Evolutionary conservation across 352 stramenopile species (phyloP), one percentile per base, ranked within the genome.

Genomic region (Peronospora belbahrii): DNA sequence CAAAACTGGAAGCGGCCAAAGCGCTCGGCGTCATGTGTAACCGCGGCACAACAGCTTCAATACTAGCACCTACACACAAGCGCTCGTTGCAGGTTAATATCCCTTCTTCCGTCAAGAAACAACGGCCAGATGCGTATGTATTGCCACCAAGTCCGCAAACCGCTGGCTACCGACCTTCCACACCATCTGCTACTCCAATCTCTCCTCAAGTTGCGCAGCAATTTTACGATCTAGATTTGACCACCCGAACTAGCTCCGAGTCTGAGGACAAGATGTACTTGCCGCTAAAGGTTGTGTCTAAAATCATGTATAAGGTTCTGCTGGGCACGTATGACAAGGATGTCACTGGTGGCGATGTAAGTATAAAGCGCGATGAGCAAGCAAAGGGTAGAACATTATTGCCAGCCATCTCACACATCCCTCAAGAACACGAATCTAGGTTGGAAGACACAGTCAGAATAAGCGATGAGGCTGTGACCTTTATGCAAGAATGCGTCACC

Each of bases 401-500:
- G 38, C 30, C 36, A 54, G 47, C 45, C 15, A 27, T 38, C 6
- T 49, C 43, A 9, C 43, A 42, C 18, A 53, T 25, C 15, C 33
- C 15, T 2, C 33, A 47, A 24, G 32, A 44, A 9, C 23, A 44
- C 4, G 49, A 56, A 18, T 34, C 32, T 27, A 13, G 39, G 56
- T 36, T 22, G 35, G 13, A 35, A 17, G 46, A 63, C 8, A 54
- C 66, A 13, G 62, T 90, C 47, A 85, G 78, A 39, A 83, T 93
- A 19, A 83, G 81, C 41, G 81, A 88, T n/a, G 74, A 84, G 18
- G 81, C 81, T 2, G 66, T 80, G 15, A 62, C 65, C 41, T 74
- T 90, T 24, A 85, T 93, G 72, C 81, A 93, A 45, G 81, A 93
- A 47, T 93, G 81, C 17, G 76, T 83, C 31, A 90, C 75, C 0